Base-by-base conservation (phyloP, 1,284 basidiomycete genomes). In the Marasmius oreades region DNA sequence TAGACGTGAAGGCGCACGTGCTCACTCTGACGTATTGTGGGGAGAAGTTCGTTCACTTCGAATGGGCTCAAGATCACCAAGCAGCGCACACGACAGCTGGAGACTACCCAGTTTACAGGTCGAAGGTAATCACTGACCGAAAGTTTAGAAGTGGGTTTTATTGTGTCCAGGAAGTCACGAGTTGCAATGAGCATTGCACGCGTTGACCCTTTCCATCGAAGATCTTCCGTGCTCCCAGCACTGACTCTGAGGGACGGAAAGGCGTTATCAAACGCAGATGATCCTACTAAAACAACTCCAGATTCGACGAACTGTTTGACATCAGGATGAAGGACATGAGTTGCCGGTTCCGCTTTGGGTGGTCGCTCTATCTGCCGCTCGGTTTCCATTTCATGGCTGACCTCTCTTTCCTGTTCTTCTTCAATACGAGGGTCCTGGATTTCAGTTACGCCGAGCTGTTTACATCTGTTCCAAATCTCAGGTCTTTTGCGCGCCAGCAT, bases 351-450 rank as follows among this genome's bases (percentile, higher is more conserved):
- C n/a, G 61, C 64, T 31, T 59, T 61, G 2, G 62, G 60, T 3
- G 77, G 74, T 1, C 69, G 62, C 55, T 79, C 66, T 1, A 73
- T 59, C 46, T 79, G 65, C 5, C 64, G 67, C 59, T 80, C 77
- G 3, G 62, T 65, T 57, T 80, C 77, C 1, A 70, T 62, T 61
- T 81, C 79, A 31, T 76, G 73, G 8, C 58, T 61, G 1, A 81
- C 66, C 59, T 82, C 80, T 12, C 77, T 67, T 52, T 82, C 80
- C 57, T 81, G 79, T 56, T 81, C 80, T 60, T 82, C 79, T 5
- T 72, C 73, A 55, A 77, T 61, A 16, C 56, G 52, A 1, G 58
- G 43, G 24, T 66, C 60, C 1, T 48, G 23, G 10, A 68, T 26
- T 0, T 60, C 51, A 5, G 22, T 45, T 3, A 69, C 51, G 0